These are phyloP conservation scores for Aspergillus brasiliensis DNA, from an alignment of 2,329 filamentous ascomycete species.

Conservation along the genomic window DNA sequence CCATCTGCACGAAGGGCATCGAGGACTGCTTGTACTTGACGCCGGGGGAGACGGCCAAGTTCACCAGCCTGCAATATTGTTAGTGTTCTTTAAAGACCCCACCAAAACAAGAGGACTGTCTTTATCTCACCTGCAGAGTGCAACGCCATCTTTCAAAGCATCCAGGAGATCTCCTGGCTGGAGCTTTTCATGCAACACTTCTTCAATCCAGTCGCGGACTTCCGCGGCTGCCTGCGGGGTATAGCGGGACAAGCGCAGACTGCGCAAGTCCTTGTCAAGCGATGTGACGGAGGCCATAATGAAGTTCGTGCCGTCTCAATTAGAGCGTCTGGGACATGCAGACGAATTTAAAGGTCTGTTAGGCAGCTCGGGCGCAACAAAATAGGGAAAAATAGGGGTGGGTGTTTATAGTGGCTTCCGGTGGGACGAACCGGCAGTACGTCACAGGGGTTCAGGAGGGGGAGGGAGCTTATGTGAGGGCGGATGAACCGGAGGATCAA, in stretches of 20 bases:
- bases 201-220: slow-evolving; percentile 82
- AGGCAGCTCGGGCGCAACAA: not conserved
- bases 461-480: not conserved
- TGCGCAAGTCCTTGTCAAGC: slow-evolving; percentile 93
- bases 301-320: not conserved
- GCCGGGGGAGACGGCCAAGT: slow-evolving; percentile 73
- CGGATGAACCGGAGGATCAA: not conserved
- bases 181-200: slow-evolving; percentile 72
- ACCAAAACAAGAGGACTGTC: not conserved
- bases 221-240: slow-evolving; percentile 88
- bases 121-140: slow-evolving; percentile 81
- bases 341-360: not conserved
- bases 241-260: slow-evolving; percentile 87
- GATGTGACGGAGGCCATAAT: slow-evolving; percentile 90
- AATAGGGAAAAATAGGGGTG: not conserved
- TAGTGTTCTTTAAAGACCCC: slow-evolving; percentile 15
- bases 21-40: slow-evolving; percentile 87
- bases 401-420: slow-evolving; percentile 8
- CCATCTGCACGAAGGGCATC: slow-evolving; percentile 99
- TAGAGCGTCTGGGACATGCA: slow-evolving; percentile 6
- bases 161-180: slow-evolving; percentile 77
- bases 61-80: slow-evolving; percentile 67
- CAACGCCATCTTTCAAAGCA: slow-evolving; percentile 84
- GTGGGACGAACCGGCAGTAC: slow-evolving; percentile 16
- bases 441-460: slow-evolving; percentile 8